Conservation (phyloP, 2,329 filamentous ascomycete species). For the Alternaria alternata region DNA sequence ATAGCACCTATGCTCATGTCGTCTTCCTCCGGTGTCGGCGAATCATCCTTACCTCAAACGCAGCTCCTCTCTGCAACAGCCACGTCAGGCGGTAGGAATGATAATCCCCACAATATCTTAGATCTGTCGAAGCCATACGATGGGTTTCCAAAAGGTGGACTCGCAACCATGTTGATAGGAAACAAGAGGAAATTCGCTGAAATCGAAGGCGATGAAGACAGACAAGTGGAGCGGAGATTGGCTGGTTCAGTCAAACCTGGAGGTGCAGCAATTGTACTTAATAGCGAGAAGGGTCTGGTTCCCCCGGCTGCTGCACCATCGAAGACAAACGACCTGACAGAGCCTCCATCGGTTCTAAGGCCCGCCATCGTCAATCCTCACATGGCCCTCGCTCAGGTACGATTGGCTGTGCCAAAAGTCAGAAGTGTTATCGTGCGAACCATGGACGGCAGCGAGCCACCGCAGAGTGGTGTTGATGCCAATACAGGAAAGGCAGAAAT, state of each 20-base stretch:
- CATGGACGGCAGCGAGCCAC: conserved; percentile 70
- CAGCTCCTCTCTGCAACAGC: conserved; percentile 81
- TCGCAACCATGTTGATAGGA: conserved; percentile 84
- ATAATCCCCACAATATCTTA: conserved; percentile 80
- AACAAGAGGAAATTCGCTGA: conserved; percentile 87
- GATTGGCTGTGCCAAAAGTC: conserved; percentile 87
- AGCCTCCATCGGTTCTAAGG: conserved; percentile 80
- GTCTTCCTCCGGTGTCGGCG: conserved; percentile 84
- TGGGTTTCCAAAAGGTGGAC: conserved; percentile 86
- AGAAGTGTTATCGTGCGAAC: conserved; percentile 83
- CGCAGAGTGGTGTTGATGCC: conserved; percentile 53
- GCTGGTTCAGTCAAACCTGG: conserved; percentile 68
- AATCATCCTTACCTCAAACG: conserved; percentile 87
- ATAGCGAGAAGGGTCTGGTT: conserved; percentile 79
- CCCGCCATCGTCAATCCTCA: conserved; percentile 86
- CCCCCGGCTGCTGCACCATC: conserved; percentile 69
- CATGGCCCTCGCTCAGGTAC: conserved; percentile 80
- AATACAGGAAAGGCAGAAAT: conserved; percentile 57
- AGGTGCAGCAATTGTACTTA: conserved; percentile 76
- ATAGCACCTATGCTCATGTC: conserved; percentile 87
- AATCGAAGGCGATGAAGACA: conserved; percentile 78
- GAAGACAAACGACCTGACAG: conserved; percentile 48
- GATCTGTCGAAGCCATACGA: conserved; percentile 95
- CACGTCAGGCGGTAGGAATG: conserved; percentile 68
- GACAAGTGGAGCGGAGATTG: conserved; percentile 66